A percentile compares a stretch with the other conserved stretches of the same genome.
Conservation (phyloP, 2,329 filamentous ascomycete genomes). For the Byssothecium circinans region DNA sequence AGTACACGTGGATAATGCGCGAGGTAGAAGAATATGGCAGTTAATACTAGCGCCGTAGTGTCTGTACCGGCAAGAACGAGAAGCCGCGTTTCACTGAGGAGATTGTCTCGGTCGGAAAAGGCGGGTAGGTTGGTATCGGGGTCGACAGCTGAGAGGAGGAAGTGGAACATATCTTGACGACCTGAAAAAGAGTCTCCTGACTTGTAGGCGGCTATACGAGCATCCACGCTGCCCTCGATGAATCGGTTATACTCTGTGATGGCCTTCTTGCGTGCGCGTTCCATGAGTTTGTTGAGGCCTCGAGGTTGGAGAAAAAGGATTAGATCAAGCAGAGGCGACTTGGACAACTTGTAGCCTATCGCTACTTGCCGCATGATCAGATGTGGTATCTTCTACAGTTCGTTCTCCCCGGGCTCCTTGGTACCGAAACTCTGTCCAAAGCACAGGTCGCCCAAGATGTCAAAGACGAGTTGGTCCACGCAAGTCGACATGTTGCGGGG, state of each 20-base stretch:
- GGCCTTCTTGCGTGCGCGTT: conserved; percentile 1
- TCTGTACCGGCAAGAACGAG: conserved; percentile 14
- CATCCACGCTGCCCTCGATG: conserved; percentile 8
- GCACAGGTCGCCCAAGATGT: conserved; percentile 49
- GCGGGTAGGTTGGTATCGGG: conserved; percentile 37
- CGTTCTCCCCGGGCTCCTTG: conserved; percentile 27
- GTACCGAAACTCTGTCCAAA: conserved; percentile 40
- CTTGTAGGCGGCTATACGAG: conserved; percentile 10
- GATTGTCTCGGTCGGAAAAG: conserved; percentile 33
- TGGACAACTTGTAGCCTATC: conserved; percentile 7
- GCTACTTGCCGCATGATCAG: conserved; percentile 10
- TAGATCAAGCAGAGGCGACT: conserved; percentile 6
- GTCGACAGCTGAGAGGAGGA: conserved; percentile 45
- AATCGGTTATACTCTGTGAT: conserved; percentile 11
- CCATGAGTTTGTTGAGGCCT: conserved; percentile 12
- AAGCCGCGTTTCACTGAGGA: conserved; percentile 27
- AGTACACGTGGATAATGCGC: conserved; percentile 7
- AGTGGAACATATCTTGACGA: conserved; percentile 44
- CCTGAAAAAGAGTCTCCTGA: not conserved
- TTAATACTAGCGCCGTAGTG: conserved; percentile 6
- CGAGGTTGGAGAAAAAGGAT: conserved; percentile 12
- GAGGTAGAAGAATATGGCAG: conserved; percentile 14
- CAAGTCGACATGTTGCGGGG: conserved; percentile 4
- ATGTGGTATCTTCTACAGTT: conserved; percentile 13
- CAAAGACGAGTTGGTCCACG: conserved; percentile 40